Percentiles rank a stretch among this genome's conserved stretches.
Conservation (phyloP, 2,329 filamentous ascomycete genomes). For the Ophiostoma quercus region DNA sequence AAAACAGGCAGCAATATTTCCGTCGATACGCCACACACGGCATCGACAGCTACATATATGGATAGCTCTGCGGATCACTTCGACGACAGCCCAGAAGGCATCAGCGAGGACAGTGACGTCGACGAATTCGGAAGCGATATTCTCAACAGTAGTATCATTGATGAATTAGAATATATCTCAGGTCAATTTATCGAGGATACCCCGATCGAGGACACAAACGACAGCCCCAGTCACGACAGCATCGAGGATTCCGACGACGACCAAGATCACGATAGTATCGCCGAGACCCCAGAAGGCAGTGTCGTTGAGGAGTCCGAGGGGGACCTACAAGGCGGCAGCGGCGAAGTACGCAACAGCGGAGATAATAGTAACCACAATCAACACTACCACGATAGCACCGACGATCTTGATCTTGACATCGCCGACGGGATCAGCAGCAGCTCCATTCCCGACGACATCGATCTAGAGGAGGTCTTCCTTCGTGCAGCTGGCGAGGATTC, state of each 20-base stretch:
- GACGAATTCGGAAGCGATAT: not conserved
- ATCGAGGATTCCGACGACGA: not conserved
- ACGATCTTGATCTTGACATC: not conserved
- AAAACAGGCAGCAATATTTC: not conserved
- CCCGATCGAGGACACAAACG: too few species aligned
- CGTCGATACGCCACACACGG: not conserved
- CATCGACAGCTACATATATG: not conserved
- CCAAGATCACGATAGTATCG: not conserved
- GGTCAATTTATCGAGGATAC: not conserved
- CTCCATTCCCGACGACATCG: not conserved
- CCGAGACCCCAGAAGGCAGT: not conserved
- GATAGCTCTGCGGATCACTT: not conserved
- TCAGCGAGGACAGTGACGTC: not conserved
- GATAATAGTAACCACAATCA: not conserved
- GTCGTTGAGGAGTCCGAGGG: not conserved
- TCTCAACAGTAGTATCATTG: not conserved
- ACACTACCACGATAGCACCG: not conserved
- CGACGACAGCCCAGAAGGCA: constrained; percentile 7
- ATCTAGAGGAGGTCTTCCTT: not conserved
- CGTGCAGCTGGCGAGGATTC: not conserved
- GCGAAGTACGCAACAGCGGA: not conserved
- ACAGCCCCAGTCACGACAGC: not conserved
- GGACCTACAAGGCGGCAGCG: not conserved
- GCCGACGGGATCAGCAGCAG: constrained; percentile 1
- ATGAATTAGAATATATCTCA: not conserved